phyloP scores from a whole-genome alignment of 441 rosid species.

The Mallotus japonicus region DNA sequence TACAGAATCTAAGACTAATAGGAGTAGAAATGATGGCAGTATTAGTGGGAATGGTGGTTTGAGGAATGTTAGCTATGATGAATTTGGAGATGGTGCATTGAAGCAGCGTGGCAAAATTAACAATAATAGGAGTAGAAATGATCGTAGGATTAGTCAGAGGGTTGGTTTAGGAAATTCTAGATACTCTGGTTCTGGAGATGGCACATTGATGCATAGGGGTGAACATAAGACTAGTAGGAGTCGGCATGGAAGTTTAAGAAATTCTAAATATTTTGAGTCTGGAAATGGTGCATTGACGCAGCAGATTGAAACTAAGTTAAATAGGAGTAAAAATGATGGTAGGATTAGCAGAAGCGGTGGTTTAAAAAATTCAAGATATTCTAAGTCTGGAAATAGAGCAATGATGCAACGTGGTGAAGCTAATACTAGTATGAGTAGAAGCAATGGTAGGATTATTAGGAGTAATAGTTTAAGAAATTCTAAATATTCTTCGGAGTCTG shows the following conservation, averaged over 20 bases:
- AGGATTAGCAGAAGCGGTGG: not conserved
- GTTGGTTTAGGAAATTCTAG: not conserved
- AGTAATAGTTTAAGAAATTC: not conserved
- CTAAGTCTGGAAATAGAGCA: conserved; percentile 14
- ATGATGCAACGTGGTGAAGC: conserved; percentile 5
- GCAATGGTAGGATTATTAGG: not conserved
- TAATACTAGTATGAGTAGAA: conserved; percentile 4
- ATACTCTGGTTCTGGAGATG: conserved; percentile 23
- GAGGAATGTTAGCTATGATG: conserved; percentile 15
- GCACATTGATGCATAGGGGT: not conserved
- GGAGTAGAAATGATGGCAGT: not conserved
- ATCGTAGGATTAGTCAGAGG: not conserved
- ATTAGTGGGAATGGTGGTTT: not conserved
- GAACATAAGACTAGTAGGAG: conserved; percentile 6
- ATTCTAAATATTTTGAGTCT: conserved; percentile 20
- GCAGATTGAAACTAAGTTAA: conserved; percentile 9
- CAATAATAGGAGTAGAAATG: conserved; percentile 2
- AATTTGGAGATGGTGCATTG: conserved; percentile 13
- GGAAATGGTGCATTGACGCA: conserved; percentile 3
- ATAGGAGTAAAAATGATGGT: not conserved
- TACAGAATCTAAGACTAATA: conserved; percentile 11
- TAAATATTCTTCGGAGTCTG: conserved; percentile 24
- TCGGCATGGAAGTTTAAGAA: not conserved
- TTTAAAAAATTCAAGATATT: conserved; percentile 14
- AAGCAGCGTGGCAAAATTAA: conserved; percentile 5